These are phyloP conservation scores for Tuber microsphaerosporum DNA, from an alignment of 495 filamentous ascomycete genomes.

Conservation along the genomic window DNA sequence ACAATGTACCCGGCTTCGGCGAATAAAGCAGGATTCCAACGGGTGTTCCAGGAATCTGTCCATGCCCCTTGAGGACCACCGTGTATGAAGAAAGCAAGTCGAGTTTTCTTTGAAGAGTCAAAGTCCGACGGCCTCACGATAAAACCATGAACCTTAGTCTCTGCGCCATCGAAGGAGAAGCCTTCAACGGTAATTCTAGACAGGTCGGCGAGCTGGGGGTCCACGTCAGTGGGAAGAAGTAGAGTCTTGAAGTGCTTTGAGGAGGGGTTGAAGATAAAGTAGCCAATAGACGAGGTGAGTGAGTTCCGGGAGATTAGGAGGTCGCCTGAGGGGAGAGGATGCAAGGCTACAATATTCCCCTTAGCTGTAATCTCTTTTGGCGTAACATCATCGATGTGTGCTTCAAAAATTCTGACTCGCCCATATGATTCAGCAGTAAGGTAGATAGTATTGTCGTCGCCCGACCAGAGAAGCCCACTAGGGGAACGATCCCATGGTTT, in stretches of 20 bases:
- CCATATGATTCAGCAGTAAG: conserved; percentile 62
- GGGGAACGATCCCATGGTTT: conserved; percentile 65
- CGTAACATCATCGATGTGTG: conserved; percentile 50
- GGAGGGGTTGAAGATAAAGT: conserved; percentile 20
- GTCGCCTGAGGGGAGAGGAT: conserved; percentile 49
- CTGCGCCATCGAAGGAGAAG: conserved; percentile 62
- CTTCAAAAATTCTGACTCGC: conserved; percentile 57
- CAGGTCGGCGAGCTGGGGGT: conserved; percentile 52
- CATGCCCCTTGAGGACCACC: conserved; percentile 84
- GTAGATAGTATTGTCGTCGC: conserved; percentile 57
- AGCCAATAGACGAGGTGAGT: conserved; percentile 46
- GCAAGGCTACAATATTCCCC: conserved; percentile 56
- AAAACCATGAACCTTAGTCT: conserved; percentile 65
- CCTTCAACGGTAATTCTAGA: conserved; percentile 56
- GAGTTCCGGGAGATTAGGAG: conserved; percentile 61
- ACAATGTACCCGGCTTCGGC: conserved; percentile 88
- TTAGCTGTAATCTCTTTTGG: conserved; percentile 55
- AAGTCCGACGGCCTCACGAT: conserved; percentile 77
- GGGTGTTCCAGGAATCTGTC: conserved; percentile 74
- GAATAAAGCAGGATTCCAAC: conserved; percentile 88
- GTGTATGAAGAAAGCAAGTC: conserved; percentile 75
- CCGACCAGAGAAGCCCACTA: conserved; percentile 57
- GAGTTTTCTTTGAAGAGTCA: conserved; percentile 65
- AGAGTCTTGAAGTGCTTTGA: conserved; percentile 61
- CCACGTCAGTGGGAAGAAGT: conserved; percentile 42